Conservation (phyloP, 306 rosid species). For the Lathyrus tuberosus region DNA sequence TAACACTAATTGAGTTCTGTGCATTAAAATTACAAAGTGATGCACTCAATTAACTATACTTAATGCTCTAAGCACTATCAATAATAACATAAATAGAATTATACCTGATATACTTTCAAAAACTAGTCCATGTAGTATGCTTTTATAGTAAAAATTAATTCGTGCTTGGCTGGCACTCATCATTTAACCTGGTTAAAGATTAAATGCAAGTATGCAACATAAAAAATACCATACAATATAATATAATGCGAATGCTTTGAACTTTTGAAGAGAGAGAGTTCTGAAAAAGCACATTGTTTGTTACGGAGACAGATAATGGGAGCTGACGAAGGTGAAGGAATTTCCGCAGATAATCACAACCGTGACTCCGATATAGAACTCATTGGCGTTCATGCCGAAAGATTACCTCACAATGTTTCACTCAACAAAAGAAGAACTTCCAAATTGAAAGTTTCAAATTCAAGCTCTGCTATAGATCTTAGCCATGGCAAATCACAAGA, state of each 20-base stretch:
- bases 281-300: constrained; percentile 7
- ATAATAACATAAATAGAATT: no score
- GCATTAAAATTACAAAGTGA: no score
- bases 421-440: constrained; percentile 31
- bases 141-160: no score
- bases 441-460: constrained; percentile 29
- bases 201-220: neutral
- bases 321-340: constrained; percentile 27
- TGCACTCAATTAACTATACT: no score
- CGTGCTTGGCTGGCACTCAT: no score
- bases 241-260: neutral
- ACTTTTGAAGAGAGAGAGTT: neutral
- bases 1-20: no score
- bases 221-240: neutral
- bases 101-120: no score
- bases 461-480: constrained; percentile 18
- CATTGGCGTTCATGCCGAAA: constrained; percentile 15
- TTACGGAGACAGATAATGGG: constrained; percentile 33
- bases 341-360: constrained; percentile 34
- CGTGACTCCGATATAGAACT: constrained; percentile 48
- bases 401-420: neutral
- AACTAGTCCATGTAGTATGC: no score
- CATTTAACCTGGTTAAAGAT: no score
- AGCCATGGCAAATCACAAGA: neutral
- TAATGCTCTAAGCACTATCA: no score